Evolutionary conservation across 2,329 filamentous ascomycete species (phyloP).

Genomic region (Penicillium sp.): DNA sequence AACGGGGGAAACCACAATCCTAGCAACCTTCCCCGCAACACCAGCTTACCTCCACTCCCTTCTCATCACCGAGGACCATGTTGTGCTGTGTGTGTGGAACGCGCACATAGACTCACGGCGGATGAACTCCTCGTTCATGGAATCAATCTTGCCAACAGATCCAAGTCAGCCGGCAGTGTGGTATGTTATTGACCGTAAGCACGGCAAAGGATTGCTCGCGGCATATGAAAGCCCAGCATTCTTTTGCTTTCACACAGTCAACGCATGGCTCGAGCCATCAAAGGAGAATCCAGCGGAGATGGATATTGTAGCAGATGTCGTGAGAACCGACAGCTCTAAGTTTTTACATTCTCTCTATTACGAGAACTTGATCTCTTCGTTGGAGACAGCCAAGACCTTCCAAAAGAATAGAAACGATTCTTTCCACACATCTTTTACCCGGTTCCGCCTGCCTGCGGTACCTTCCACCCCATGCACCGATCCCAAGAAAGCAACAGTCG

Average conservation of each 20-base stretch:
- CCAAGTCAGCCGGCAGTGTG: slow-evolving; percentile 58
- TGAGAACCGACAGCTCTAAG: slow-evolving; percentile 63
- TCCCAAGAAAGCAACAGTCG: slow-evolving; percentile 19
- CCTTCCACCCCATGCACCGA: slow-evolving; percentile 17
- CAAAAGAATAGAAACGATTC: slow-evolving; percentile 34
- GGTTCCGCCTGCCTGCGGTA: slow-evolving; percentile 41
- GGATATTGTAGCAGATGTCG: slow-evolving; percentile 64
- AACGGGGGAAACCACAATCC: slow-evolving; percentile 65
- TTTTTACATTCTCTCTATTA: slow-evolving; percentile 68
- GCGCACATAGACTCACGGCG: slow-evolving; percentile 56
- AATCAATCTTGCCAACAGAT: slow-evolving; percentile 66
- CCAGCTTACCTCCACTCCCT: slow-evolving; percentile 81
- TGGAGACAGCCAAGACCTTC: slow-evolving; percentile 43
- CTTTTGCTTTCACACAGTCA: slow-evolving; percentile 79
- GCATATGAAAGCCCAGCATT: slow-evolving; percentile 65
- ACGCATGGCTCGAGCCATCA: slow-evolving; percentile 66
- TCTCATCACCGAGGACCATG: slow-evolving; percentile 68
- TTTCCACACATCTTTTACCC: slow-evolving; percentile 25
- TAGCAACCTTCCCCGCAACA: slow-evolving; percentile 61
- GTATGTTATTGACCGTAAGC: slow-evolving; percentile 69
- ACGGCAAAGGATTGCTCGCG: slow-evolving; percentile 64
- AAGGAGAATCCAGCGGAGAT: slow-evolving; percentile 30
- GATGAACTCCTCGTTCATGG: slow-evolving; percentile 47
- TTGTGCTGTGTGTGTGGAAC: slow-evolving; percentile 71
- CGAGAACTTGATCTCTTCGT: slow-evolving; percentile 61